Base-by-base conservation (phyloP, 495 filamentous ascomycete species). In the Penicillium lagena region DNA sequence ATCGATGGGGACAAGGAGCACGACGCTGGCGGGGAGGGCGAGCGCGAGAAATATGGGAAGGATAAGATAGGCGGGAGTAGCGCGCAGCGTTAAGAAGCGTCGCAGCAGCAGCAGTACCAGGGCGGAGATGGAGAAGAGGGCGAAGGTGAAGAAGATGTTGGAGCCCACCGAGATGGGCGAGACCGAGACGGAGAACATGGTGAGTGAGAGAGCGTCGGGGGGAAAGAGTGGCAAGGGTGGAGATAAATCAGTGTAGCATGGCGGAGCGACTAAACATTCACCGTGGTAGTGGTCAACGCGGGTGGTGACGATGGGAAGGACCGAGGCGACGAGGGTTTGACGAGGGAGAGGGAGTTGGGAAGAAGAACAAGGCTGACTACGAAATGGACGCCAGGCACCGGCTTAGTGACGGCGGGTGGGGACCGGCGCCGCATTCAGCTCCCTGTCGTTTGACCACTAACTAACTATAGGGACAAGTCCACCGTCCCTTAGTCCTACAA, bases 1-100 rank as follows among this genome's bases (percentile, higher is more conserved):
- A 68, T 98, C 93, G 53, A 98, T 96, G 5, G 93, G 93, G 0
- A 98, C 90, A 14, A 98, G 76, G 13, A 98, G 73, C n/a, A 96
- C 83, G 52, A 96, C 90, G 62, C 86, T 91, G 42, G 88, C 87
- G 10, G 93, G 94, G 14, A 98, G 82, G 39, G 88, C 87, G 60
- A 98, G 74, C 29, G 90, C 87, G 52, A 98, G 85, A 63, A 98
- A 97, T 43, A 96, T 82, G 32, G 93, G 90, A 1, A 95, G 78
- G 41, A 89, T 75, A n/a, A 96, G 75, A 63, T 90, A 96, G 46
- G 86, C 86, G 0, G 93, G 91, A 1, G 93, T 95, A 22, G 85
- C 82, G 43, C 93, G 89, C 14, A 97, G 77, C 5, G 90, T 90
- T 27, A 98, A 76, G 64, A 89, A 97, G 62, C 87, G 78, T 51